Percentiles rank a stretch among this genome's conserved stretches.
Conservation (phyloP, 495 filamentous ascomycete genomes). For the Acidomyces sp. region DNA sequence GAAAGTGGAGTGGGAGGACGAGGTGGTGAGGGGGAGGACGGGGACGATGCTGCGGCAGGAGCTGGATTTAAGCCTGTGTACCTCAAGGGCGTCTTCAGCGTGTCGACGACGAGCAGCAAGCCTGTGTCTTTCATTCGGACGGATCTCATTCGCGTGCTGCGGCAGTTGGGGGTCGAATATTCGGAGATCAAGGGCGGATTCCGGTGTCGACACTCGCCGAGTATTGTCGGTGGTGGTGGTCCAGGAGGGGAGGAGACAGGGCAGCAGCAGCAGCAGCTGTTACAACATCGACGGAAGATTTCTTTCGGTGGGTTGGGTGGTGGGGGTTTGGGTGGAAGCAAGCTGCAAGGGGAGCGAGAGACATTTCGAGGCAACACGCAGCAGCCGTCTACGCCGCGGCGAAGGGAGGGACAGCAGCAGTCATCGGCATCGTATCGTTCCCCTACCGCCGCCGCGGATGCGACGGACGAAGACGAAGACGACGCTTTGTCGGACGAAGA, state of each 20-base stretch:
- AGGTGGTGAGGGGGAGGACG: constrained; percentile 27
- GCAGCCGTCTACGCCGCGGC: constrained; percentile 47
- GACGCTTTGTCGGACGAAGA: constrained; percentile 81
- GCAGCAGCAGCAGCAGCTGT: neutral
- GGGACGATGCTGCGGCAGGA: constrained; percentile 13
- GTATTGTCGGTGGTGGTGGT: constrained; percentile 38
- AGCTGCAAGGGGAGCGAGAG: constrained; percentile 27
- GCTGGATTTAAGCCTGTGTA: constrained; percentile 76
- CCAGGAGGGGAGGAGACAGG: neutral
- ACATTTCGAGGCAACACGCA: constrained; percentile 63
- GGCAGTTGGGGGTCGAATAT: constrained; percentile 76
- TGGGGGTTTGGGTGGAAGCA: neutral
- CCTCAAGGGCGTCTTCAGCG: constrained; percentile 94
- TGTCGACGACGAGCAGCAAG: constrained; percentile 89
- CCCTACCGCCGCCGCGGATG: constrained; percentile 46
- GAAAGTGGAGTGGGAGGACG: too few relatives aligned
- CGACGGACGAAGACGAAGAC: constrained; percentile 67
- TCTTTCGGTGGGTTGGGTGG: too few relatives aligned
- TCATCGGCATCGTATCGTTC: constrained; percentile 24
- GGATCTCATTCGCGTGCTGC: constrained; percentile 86
- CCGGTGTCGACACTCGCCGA: constrained; percentile 72
- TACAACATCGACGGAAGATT: too few relatives aligned
- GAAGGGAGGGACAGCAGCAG: constrained; percentile 38
- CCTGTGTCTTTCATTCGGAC: constrained; percentile 69
- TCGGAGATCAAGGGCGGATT: constrained; percentile 90